Evolutionary conservation across 345 rosid species (phyloP).

Genomic region (Salix arbutifolia): DNA sequence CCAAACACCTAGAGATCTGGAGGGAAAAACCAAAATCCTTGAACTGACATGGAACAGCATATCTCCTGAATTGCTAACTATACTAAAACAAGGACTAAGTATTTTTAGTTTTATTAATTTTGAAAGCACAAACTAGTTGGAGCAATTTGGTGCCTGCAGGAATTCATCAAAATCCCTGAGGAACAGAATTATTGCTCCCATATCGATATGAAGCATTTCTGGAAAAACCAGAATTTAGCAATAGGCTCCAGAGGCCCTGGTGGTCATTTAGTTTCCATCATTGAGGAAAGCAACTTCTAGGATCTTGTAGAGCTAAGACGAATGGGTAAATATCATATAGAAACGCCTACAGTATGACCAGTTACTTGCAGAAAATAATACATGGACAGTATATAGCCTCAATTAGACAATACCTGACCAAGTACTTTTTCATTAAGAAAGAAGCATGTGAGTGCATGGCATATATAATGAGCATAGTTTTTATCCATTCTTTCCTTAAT

Average conservation of each 20-base stretch:
- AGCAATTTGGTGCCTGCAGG: too few relatives aligned
- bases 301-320: background rate
- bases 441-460: background rate
- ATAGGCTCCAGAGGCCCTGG: too few relatives aligned
- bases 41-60: background rate
- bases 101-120: too few relatives aligned
- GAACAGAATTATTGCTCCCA: too few relatives aligned
- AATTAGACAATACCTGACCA: constrained; percentile 5
- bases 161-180: too few relatives aligned
- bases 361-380: background rate
- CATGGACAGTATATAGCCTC: background rate
- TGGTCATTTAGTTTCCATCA: too few relatives aligned
- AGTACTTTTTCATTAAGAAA: background rate
- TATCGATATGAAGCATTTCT: too few relatives aligned
- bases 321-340: background rate
- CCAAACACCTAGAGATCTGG: background rate
- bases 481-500: background rate
- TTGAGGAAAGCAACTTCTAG: too few relatives aligned
- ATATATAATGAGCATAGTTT: background rate
- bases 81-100: too few relatives aligned
- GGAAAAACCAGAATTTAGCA: too few relatives aligned
- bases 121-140: too few relatives aligned
- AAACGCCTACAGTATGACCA: background rate
- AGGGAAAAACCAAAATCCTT: background rate
- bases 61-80: background rate